Base-by-base conservation (phyloP, 176 grass and related monocot species). In the Cocos nucifera region DNA sequence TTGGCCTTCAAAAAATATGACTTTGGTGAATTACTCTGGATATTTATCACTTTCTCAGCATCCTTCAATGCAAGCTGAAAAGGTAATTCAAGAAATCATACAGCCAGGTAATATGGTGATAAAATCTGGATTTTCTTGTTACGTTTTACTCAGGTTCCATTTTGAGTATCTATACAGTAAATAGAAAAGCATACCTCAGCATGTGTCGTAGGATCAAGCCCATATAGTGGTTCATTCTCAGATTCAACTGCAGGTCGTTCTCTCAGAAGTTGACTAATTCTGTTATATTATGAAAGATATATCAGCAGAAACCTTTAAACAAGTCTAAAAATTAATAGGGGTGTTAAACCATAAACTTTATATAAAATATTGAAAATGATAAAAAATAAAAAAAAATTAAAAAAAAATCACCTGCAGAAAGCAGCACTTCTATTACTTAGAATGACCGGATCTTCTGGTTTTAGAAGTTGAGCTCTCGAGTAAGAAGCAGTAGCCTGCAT, bases 161-260 rank as follows among this genome's bases (percentile, higher is more conserved):
- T 7, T 44, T 7, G 27, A 22, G 18, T 21, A n/a, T 16, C 15
- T 18, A 54, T 4, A 39, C 22, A 48, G 51, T 17, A 25, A 25
- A 23, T 44, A 20, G 58, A 4, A 53, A 5, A 1, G 29, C 65
- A 76, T 66, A 92, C 93, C 79, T 98, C 93, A 25, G 88, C 93
- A 92, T 98, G 81, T 24, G 76, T 92, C 81, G 84, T 98, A 57
- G 93, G 93, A 81, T 98, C 93, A 72, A 98, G 84, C 7, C 93
- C 93, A 81, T 98, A 81, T 58, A 98, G 27, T 19, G 87, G 81
- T 54, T 98, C 56, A 73, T 78, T 78, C 68, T 98, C 93, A 67
- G 93, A 98, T 56, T 92, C 86, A 75, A 75, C 68, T 79, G 93
- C 84, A 15, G 93, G 76, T 73, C 87, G 80, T 66, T 83, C 84